Base-by-base conservation (phyloP, 1,139 yeast genomes). In the Yamadazyma kanchanaburiensis region DNA sequence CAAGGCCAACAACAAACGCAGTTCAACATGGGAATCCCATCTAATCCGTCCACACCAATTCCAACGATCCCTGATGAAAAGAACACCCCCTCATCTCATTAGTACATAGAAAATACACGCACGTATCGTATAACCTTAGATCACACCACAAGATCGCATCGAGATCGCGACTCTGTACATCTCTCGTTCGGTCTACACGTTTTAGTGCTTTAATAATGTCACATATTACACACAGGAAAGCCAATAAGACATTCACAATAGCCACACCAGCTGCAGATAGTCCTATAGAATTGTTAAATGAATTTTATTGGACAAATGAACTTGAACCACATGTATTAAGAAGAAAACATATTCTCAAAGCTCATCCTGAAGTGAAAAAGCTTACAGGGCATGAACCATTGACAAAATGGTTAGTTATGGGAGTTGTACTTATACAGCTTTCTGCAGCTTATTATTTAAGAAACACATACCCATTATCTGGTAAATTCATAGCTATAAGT, bases 381-480 rank as follows among this genome's bases (percentile, higher is more conserved):
- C 70, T 88, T 19, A 81, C 86, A 23, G 96, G 96, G 2, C 85
- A 78, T 40, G 96, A 88, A 55, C 94, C 95, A 0, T 57, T 70
- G 34, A 88, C 96, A 5, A 87, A 87, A 49, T 88, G 80, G 66
- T 74, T 83, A 19, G 80, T 84, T 5, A 37, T 69, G 2, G 65
- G 66, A 1, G 89, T 88, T 8, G 87, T 85, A 9, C 40, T 63
- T 1, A 45, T 81, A 14, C 96, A 88, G 53, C 60, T 85, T 26
- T 34, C 71, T 0, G 55, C 71, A 7, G 94, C 95, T 0, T 77
- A 70, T 46, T 56, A 68, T 34, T 61, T 88, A 33, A 66, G 82
- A 37, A 53, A 80, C 45, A 69, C 80, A 0, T 58, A 72, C 13
- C 69, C 83, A 19, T 58, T 74, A 27, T 56, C 72, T 17, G 69